These are phyloP conservation scores for Vigna nakashimae DNA, from an alignment of 306 rosid genomes.

Conservation along the genomic window DNA sequence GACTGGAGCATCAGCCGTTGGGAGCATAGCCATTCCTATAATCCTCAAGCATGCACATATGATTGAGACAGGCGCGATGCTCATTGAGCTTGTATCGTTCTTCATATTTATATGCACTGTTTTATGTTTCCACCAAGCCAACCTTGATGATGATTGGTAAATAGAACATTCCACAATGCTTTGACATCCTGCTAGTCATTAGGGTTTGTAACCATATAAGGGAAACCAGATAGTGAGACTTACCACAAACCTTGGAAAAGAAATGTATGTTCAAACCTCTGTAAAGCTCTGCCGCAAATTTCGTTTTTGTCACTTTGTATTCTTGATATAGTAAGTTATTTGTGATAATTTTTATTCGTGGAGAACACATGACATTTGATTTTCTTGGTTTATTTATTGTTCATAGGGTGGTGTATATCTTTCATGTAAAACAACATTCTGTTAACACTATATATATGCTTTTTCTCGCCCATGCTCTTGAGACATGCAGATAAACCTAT, in stretches of 20 bases:
- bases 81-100: constrained; percentile 93
- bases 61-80: constrained; percentile 96
- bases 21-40: constrained; percentile 95
- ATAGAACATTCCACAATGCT: constrained; percentile 22
- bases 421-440: background rate
- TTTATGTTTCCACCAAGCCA: constrained; percentile 91
- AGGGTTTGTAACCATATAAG: constrained; percentile 21
- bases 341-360: background rate
- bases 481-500: background rate
- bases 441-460: background rate
- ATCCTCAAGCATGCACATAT: constrained; percentile 88
- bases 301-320: background rate
- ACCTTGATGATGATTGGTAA: constrained; percentile 96
- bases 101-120: constrained; percentile 89
- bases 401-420: background rate
- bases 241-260: constrained; percentile 28
- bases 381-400: background rate
- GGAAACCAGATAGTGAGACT: constrained; percentile 35
- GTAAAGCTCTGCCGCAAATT: constrained; percentile 51
- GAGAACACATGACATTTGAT: background rate
- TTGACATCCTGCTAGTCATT: constrained; percentile 33
- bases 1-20: constrained; percentile 92
- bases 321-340: constrained; percentile 4
- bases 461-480: background rate
- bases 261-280: constrained; percentile 33